Evolutionary conservation across 257 asterid species (phyloP).

Genomic region (Solanum pinnatisectum): DNA sequence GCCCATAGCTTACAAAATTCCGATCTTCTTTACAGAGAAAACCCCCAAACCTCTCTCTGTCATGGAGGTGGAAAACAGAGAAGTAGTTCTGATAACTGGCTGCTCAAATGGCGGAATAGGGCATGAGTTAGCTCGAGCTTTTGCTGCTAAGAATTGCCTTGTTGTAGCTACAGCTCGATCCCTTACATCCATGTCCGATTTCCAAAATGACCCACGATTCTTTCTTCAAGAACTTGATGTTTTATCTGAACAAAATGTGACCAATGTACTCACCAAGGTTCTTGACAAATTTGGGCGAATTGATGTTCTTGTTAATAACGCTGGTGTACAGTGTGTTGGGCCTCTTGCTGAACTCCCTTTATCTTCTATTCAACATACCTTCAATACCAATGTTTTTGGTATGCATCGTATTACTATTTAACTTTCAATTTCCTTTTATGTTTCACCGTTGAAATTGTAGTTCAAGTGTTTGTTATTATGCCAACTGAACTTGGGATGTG

Average conservation of each 20-base stretch:
- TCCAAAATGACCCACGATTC: slow-evolving; percentile 52
- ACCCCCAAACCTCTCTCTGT: not conserved
- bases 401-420: not conserved
- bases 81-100: slow-evolving; percentile 70
- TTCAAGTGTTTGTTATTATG: not conserved
- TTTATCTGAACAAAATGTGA: slow-evolving; percentile 58
- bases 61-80: slow-evolving; percentile 9
- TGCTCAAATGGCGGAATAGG: slow-evolving; percentile 91
- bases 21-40: not conserved
- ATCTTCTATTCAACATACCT: slow-evolving; percentile 47
- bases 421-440: not conserved
- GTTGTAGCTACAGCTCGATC: slow-evolving; percentile 93
- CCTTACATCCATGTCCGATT: slow-evolving; percentile 49
- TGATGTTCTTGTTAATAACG: slow-evolving; percentile 81
- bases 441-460: not conserved
- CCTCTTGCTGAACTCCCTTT: slow-evolving; percentile 87
- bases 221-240: slow-evolving; percentile 71
- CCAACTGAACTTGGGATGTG: not conserved
- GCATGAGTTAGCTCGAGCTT: slow-evolving; percentile 74
- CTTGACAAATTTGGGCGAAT: slow-evolving; percentile 63
- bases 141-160: slow-evolving; percentile 60
- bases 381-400: slow-evolving; percentile 86
- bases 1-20: not conserved
- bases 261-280: slow-evolving; percentile 42
- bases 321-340: slow-evolving; percentile 85